Percentiles rank a stretch among this genome's conserved stretches.
Evolutionary conservation across 2,329 filamentous ascomycete species (phyloP).

Genomic region (Botrytis fragariae): DNA sequence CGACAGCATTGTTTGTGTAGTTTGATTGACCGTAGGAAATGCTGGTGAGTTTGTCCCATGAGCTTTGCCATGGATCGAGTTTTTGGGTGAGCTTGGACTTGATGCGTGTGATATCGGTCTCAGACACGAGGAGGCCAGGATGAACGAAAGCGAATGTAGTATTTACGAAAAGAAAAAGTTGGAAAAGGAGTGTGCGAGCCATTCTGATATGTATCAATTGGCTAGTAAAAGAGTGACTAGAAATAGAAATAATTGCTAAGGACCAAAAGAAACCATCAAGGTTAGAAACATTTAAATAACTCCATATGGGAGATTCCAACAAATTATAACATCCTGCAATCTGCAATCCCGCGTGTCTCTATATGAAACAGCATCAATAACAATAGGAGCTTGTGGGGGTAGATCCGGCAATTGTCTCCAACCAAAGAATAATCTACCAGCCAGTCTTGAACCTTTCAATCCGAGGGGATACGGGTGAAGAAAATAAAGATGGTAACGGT

Average conservation of each 20-base stretch:
- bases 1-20: neutral
- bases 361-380: neutral
- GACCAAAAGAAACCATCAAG: neutral
- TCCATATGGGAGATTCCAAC: neutral
- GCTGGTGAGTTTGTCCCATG: slow-evolving; percentile 16
- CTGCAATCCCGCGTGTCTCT: neutral
- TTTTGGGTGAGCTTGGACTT: slow-evolving; percentile 10
- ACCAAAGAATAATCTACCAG: neutral
- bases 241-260: neutral
- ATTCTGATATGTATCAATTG: neutral
- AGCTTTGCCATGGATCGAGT: slow-evolving; percentile 19
- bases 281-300: neutral
- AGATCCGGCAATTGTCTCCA: neutral
- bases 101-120: slow-evolving; percentile 2
- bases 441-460: neutral
- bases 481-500: neutral
- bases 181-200: neutral
- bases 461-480: neutral
- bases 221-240: neutral
- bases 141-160: slow-evolving; percentile 1
- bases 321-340: neutral
- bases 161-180: neutral
- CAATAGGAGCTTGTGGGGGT: neutral
- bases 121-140: neutral
- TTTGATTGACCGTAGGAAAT: slow-evolving; percentile 5